These are phyloP conservation scores for Acer yangbiense DNA, from an alignment of 345 rosid genomes.

Conservation along the genomic window DNA sequence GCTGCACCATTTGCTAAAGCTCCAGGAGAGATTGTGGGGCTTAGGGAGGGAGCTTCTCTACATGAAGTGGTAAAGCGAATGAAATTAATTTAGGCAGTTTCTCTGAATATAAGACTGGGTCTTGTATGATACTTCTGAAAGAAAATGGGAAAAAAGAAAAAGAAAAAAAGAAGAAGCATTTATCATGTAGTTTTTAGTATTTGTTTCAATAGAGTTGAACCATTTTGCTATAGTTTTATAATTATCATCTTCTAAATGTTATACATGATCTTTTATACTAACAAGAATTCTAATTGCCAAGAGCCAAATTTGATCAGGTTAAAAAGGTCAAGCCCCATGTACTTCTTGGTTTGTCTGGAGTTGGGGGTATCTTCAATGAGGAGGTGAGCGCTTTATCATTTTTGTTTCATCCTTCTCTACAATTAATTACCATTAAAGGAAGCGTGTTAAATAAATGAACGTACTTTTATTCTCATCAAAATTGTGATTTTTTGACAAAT, in stretches of 20 bases:
- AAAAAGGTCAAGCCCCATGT: slow-evolving; percentile 86
- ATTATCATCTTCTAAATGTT: slow-evolving; percentile 21
- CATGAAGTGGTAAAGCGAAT: slow-evolving; percentile 79
- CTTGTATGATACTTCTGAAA: slow-evolving; percentile 1
- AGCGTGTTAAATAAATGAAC: background rate
- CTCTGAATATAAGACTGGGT: slow-evolving; percentile 17
- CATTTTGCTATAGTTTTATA: background rate
- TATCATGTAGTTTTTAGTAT: background rate
- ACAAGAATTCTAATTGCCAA: slow-evolving; percentile 24
- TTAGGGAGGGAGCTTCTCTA: slow-evolving; percentile 81
- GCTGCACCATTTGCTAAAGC: slow-evolving; percentile 83
- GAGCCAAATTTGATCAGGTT: slow-evolving; percentile 53
- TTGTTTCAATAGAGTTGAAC: slow-evolving; percentile 1
- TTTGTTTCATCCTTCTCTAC: slow-evolving; percentile 11
- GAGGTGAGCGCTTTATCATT: slow-evolving; percentile 52
- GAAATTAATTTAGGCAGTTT: slow-evolving; percentile 16
- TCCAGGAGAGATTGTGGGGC: slow-evolving; percentile 60
- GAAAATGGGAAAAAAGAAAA: background rate
- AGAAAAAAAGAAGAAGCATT: background rate
- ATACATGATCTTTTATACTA: background rate
- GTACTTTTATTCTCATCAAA: no score
- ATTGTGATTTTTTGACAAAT: no score
- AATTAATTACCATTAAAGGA: background rate
- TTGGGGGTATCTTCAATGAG: slow-evolving; percentile 86
- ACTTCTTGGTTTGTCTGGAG: slow-evolving; percentile 99